Evolutionary conservation across 2,329 filamentous ascomycete species (phyloP).

Genomic region (Trichoderma koningii): DNA sequence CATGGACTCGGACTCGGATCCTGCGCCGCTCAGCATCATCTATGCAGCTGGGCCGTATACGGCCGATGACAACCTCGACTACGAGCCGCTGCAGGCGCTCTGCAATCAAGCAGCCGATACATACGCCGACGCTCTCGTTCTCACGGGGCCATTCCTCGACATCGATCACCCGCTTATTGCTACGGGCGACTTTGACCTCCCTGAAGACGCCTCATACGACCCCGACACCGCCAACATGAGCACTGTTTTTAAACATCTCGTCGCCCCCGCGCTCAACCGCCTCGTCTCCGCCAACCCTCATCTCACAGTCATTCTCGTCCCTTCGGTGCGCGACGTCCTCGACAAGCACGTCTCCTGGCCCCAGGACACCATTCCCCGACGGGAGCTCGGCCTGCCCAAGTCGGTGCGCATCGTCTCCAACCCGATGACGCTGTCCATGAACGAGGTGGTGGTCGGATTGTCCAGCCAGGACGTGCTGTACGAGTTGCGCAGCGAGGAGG

Average conservation of each 20-base stretch:
- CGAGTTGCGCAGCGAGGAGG: slow-evolving; percentile 76
- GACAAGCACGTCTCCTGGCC: slow-evolving; percentile 87
- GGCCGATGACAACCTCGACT: slow-evolving; percentile 87
- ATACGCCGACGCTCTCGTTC: slow-evolving; percentile 75
- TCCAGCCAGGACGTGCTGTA: slow-evolving; percentile 82
- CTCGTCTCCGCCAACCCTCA: slow-evolving; percentile 70
- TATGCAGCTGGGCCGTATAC: slow-evolving; percentile 88
- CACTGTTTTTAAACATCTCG: slow-evolving; percentile 79
- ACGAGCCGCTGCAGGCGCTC: slow-evolving; percentile 80
- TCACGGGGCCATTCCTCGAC: slow-evolving; percentile 88
- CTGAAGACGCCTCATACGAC: slow-evolving; percentile 66
- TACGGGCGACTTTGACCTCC: slow-evolving; percentile 75
- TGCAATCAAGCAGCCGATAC: slow-evolving; percentile 74
- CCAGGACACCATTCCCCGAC: slow-evolving; percentile 61
- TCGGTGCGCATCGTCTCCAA: slow-evolving; percentile 79
- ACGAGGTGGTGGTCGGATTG: slow-evolving; percentile 81
- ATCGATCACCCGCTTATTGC: slow-evolving; percentile 87
- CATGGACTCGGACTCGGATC: slow-evolving; percentile 55
- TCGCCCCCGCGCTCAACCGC: slow-evolving; percentile 71
- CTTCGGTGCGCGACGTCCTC: slow-evolving; percentile 79
- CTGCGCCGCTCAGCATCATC: slow-evolving; percentile 72
- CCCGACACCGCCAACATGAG: slow-evolving; percentile 77
- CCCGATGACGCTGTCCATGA: slow-evolving; percentile 84
- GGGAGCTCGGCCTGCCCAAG: slow-evolving; percentile 78
- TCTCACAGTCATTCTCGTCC: slow-evolving; percentile 79